Percentiles rank a stretch among this genome's conserved stretches.
Evolutionary conservation across 768 basidiomycete genomes (phyloP).

Genomic region (Nidula microcarpa): DNA sequence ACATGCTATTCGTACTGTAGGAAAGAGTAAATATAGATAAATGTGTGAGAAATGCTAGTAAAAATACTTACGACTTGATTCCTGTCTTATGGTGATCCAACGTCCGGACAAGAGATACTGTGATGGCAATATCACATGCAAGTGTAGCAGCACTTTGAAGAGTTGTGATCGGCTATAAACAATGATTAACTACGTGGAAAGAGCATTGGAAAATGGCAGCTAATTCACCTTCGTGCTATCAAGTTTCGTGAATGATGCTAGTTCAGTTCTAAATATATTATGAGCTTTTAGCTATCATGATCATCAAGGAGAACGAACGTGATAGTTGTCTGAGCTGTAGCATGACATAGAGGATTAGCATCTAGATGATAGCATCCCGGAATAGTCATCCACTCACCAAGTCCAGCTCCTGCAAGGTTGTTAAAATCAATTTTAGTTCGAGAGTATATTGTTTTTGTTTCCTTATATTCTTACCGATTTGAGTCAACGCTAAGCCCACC

Average conservation of each 20-base stretch:
- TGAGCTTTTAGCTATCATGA: background rate
- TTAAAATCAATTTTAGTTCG: background rate
- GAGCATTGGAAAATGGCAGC: background rate
- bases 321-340: background rate
- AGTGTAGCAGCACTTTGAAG: conserved; percentile 8
- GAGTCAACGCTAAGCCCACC: conserved; percentile 6
- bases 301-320: background rate
- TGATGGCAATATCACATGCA: conserved; percentile 13
- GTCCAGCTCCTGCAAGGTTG: background rate
- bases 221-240: background rate
- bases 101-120: conserved; percentile 6
- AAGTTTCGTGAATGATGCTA: background rate
- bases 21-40: background rate
- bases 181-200: background rate
- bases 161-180: conserved; percentile 9
- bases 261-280: background rate
- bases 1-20: conserved; percentile 12
- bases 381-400: background rate
- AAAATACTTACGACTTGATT: conserved; percentile 7
- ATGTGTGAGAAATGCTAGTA: background rate
- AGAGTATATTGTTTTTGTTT: background rate
- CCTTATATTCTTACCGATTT: conserved; percentile 5
- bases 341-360: background rate
- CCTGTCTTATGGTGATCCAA: conserved; percentile 6
- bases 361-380: background rate